Conservation (phyloP, 208 protist genomes). For the Acanthamoeba divionensis region DNA sequence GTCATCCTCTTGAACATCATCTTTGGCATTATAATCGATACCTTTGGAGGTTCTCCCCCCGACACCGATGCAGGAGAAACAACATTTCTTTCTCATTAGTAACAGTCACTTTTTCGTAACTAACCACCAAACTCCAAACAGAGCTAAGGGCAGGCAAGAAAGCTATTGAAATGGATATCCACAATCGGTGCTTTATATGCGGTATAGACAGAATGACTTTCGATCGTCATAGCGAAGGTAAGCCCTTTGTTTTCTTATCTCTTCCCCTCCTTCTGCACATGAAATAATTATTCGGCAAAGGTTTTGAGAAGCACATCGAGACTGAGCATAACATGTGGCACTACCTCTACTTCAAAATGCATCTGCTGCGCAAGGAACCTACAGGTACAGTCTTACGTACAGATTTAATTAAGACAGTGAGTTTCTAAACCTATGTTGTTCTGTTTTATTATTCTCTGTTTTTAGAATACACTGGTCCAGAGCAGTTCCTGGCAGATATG, state of each 20-base stretch:
- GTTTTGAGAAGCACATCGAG: slow-evolving; percentile 86
- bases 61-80: too few relatives aligned
- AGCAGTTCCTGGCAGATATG: background rate
- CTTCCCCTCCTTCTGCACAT: background rate
- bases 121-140: too few relatives aligned
- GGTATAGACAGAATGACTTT: slow-evolving; percentile 85
- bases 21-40: slow-evolving; percentile 93
- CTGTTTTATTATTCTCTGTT: too few relatives aligned
- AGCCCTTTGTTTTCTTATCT: background rate
- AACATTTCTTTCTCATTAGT: too few relatives aligned
- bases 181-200: slow-evolving; percentile 90
- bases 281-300: slow-evolving; percentile 18
- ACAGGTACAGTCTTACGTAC: too few relatives aligned
- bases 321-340: slow-evolving; percentile 93
- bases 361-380: slow-evolving; percentile 68
- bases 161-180: slow-evolving; percentile 74
- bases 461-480: background rate
- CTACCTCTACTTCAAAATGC: slow-evolving; percentile 88
- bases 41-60: slow-evolving; percentile 86
- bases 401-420: too few relatives aligned
- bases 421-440: too few relatives aligned
- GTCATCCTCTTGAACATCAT: slow-evolving; percentile 92
- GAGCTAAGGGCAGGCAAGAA: background rate
- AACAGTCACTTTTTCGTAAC: too few relatives aligned
- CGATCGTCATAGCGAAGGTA: background rate